Base-by-base conservation (phyloP, 345 rosid species). In the Limnanthes douglasii region DNA sequence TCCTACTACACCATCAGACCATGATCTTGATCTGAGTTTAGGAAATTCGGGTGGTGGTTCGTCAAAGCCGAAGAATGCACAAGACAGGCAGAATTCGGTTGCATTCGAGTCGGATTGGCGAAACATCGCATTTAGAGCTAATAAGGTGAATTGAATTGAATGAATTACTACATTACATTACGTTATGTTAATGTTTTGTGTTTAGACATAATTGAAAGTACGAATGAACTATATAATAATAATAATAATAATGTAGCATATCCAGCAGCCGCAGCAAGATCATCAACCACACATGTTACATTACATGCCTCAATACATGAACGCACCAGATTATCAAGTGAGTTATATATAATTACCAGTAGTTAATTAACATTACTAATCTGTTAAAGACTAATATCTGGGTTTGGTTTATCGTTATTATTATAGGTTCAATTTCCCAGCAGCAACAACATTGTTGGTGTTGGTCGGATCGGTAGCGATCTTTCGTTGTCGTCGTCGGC, bases 21-120 rank as follows among this genome's bases (percentile, higher is more conserved):
- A 79, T 28, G 74, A 68, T 39, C 94, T 84, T 53, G 92, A 84
- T 53, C 60, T 88, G 63, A 74, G 98, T 55, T 53, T 88, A 37
- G 98, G 94, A 21, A 72, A 62, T 43, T 67, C 82, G 14, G 53
- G 43, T 9, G n/a, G n/a, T n/a, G n/a, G n/a, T n/a, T n/a, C n/a
- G n/a, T 48, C 65, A 10, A 56, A 56, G 41, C 72, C 50, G 36
- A 50, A 27, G 46, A 35, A 23, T 48, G 11, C 16, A 3, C 64
- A 62, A n/a, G 44, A 58, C 3, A 50, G 34, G 35, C 65, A 23
- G 22, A 48, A 30, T 57, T 23, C 61, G 0, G 30, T 50, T 37
- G 36, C 56, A 12, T 35, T 44, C 2, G 65, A 69, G 31, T 38
- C 59, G 1, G 65, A 67, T 14, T 62, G 78, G 79, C 63, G 33